Conservation (phyloP, 2,329 filamentous ascomycete genomes). For the Pezicula radicicola region DNA sequence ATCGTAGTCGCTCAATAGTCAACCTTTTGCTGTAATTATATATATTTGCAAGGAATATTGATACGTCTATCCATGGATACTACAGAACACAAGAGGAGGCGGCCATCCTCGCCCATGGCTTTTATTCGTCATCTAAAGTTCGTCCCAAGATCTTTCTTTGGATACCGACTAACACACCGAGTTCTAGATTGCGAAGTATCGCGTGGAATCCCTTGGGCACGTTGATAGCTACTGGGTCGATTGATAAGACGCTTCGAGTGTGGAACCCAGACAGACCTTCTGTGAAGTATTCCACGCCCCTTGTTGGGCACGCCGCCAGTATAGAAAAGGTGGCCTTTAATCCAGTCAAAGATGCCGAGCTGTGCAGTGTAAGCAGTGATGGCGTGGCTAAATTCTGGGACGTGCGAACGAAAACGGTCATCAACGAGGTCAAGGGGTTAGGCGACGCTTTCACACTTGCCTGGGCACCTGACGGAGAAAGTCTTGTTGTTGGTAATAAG, state of each 20-base stretch:
- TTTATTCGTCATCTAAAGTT: no score
- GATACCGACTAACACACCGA: neutral
- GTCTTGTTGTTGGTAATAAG: constrained; percentile 71
- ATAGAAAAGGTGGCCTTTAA: constrained; percentile 79
- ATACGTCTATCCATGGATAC: no score
- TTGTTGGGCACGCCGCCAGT: constrained; percentile 61
- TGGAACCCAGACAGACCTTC: constrained; percentile 79
- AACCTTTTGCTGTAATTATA: no score
- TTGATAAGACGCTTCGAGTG: constrained; percentile 68
- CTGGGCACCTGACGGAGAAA: constrained; percentile 70
- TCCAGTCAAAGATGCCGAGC: constrained; percentile 71
- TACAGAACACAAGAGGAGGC: no score
- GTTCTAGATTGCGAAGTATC: constrained; percentile 68
- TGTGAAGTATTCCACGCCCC: constrained; percentile 71
- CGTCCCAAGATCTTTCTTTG: no score
- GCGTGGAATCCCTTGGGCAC: constrained; percentile 87
- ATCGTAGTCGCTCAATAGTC: no score
- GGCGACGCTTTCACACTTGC: constrained; percentile 68
- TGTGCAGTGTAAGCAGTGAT: constrained; percentile 72
- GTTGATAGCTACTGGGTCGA: constrained; percentile 77
- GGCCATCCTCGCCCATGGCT: no score
- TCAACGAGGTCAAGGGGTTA: constrained; percentile 65
- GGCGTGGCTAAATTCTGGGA: constrained; percentile 80
- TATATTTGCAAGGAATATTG: no score
- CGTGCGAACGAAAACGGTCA: constrained; percentile 67